Conservation (phyloP, 805 yeast species). For the Pichia gijzeniarum region DNA sequence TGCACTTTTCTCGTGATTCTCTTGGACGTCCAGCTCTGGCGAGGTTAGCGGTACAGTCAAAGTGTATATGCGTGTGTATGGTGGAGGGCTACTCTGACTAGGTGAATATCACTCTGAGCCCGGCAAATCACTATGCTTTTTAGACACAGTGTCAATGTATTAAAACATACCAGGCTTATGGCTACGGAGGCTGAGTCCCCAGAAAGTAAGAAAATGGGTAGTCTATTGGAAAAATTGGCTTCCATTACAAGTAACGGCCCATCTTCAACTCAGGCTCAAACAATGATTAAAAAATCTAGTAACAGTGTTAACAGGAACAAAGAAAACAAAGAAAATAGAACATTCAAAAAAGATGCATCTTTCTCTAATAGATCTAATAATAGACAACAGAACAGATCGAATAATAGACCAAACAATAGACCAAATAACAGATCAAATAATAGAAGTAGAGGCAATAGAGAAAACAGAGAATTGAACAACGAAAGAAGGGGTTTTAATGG, state of each 20-base stretch:
- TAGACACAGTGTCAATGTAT: background rate
- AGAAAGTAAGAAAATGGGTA: constrained; percentile 2
- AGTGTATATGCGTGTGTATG: no score
- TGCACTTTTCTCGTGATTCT: no score
- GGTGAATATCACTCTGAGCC: no score
- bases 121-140: background rate
- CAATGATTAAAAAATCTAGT: background rate
- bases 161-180: background rate
- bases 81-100: no score
- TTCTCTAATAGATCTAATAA: background rate
- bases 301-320: background rate
- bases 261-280: background rate
- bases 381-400: background rate
- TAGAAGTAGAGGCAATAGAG: no score
- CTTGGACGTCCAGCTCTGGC: no score
- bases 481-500: constrained; percentile 1
- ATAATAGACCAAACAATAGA: constrained; percentile 1
- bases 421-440: background rate
- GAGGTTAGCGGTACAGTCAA: no score
- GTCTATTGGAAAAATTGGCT: constrained; percentile 4
- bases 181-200: constrained; percentile 1
- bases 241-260: background rate
- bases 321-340: background rate
- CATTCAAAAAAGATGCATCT: background rate
- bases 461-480: background rate